Base-by-base conservation (phyloP, 495 filamentous ascomycete species). In the Lepidopterella palustris region DNA sequence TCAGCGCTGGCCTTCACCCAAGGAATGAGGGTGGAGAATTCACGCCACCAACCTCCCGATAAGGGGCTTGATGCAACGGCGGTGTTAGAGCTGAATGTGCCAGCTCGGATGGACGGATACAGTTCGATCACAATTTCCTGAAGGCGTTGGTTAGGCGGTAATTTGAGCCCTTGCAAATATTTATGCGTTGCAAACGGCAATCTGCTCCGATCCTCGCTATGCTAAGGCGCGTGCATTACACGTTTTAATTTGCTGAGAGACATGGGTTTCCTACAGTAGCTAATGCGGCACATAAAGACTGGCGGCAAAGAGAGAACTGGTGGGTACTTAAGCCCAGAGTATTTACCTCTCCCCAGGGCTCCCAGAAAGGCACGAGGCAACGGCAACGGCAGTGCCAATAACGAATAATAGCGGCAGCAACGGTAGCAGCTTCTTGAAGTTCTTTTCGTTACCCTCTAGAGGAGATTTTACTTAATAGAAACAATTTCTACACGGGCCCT, bases 1-100 rank as follows among this genome's bases (percentile, higher is more conserved):
- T 67, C 60, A 40, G 31, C 31, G 31, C 31, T 35, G 31, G 6
- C 31, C 31, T 35, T 35, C 13, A 35, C 31, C 31, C 31, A 35
- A 35, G 31, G 31, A 35, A 35, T 13, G 31, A 13, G 31, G 31
- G 31, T 35, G 31, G 31, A 35, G 31, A 35, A 35, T 35, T 13
- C 5, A 42, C 35, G 35, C 35, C 35, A 42, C 9, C 18, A 42
- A 42, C 10, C 10, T 42, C 10, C 35, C 18, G 18, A 42, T 42
- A 42, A 42, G 10, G 10, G 35, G 10, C 35, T 42, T 15, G 10
- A 42, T 42, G 10, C 10, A 42, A 42, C 10, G 10, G 35, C 35
- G 13, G 18, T 42, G 18, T 42, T 42, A 42, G 10, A 42, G 35
- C 35, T 42, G 18, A 42, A 42, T 10, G 18, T 18, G 35, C 35